Conservation (phyloP, 345 rosid genomes). For the Syzygium grande region DNA sequence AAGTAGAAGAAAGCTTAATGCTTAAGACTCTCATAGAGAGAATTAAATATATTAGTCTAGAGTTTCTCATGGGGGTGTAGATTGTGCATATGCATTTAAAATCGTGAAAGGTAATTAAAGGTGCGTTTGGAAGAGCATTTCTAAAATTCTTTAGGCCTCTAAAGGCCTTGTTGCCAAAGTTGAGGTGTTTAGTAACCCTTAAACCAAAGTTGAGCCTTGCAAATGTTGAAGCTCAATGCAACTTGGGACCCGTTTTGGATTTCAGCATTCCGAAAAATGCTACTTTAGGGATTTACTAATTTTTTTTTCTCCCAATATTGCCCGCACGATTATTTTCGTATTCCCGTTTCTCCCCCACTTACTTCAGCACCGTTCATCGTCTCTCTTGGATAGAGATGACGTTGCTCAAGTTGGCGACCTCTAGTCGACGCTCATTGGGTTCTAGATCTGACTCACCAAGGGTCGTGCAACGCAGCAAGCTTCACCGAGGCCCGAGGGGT, state of each 20-base stretch:
- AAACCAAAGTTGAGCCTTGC: not conserved
- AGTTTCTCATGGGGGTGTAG: not conserved
- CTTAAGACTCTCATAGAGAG: not conserved
- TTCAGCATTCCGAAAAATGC: not conserved
- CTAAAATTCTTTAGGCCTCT: not conserved
- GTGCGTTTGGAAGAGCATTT: not conserved
- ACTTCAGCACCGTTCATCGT: not conserved
- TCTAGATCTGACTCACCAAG: not conserved
- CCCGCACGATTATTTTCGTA: not conserved
- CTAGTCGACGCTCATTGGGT: accelerated
- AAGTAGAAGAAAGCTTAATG: not conserved
- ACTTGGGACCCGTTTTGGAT: not conserved
- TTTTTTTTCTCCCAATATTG: not conserved
- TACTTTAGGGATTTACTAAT: not conserved
- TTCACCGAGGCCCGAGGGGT: accelerated
- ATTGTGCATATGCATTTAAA: not conserved
- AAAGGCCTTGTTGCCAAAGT: not conserved
- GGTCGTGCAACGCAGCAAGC: accelerated
- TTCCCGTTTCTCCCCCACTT: not conserved
- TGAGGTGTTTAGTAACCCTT: not conserved
- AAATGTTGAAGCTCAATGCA: not conserved
- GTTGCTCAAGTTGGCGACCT: not conserved
- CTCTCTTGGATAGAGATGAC: not conserved
- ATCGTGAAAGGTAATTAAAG: not conserved
- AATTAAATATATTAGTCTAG: not conserved